Evolutionary conservation across 352 stramenopile species (phyloP), one percentile per base, ranked within the genome.

Genomic region (Saprolegnia diclina): DNA sequence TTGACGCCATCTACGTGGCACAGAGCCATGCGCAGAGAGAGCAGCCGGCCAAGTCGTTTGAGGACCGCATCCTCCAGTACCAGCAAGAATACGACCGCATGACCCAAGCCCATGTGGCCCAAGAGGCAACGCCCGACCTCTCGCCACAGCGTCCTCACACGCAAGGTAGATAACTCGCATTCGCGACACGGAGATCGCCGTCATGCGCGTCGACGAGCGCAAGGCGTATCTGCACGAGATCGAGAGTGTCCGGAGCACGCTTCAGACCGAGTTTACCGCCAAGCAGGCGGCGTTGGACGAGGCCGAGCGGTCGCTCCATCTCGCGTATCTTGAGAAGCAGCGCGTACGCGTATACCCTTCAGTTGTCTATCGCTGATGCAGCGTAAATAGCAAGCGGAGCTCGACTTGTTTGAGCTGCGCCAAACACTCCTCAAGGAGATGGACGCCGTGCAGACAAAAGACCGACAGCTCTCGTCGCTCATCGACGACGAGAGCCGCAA

Each of bases 181-280:
- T 42, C 63, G 63, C 10, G 63, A 59, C 11, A 69, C 61, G 63
- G 63, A 69, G 21, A 69, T 69, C 35, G 45, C 63, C 21, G 7
- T 69, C 18, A 69, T 69, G 63, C 48, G 63, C 26, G 45, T 69
- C 18, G 63, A 69, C 18, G 63, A 69, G 63, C 48, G 63, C 13
- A 61, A 61, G 29, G 7, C 18, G 29, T 61, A 69, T 24, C 32
- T 26, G 32, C 11, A 45, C 24, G 63, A 69, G 19, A 52, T 9
- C 10, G 63, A 69, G 5, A 14, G 18, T 5, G 1, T 69, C 9
- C 48, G 63, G 1, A 37, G n/a, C 7, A 5, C 18, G 32, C 35
- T 69, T 22, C 63, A 69, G 38, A 5, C 48, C 3, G 63, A 69
- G n/a, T 61, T 61, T 61, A 29, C 63, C 14, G 19, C 29, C n/a